Base-by-base conservation (phyloP, 1,284 basidiomycete species). In the Trichosporon asahii region DNA sequence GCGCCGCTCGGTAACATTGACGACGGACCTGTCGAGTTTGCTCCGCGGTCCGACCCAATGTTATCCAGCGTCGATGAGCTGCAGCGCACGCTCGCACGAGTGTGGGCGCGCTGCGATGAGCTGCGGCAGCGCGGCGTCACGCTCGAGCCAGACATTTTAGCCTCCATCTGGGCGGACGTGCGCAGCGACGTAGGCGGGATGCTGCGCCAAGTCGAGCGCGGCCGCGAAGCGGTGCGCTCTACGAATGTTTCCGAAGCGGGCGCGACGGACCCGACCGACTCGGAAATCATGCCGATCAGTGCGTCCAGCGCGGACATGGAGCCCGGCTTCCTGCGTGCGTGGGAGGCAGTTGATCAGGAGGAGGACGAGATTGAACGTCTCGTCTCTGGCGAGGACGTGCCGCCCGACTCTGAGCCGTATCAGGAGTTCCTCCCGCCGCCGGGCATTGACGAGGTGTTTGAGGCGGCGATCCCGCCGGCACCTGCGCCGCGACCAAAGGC, bases 391-490 rank as follows among this genome's bases (percentile, higher is more conserved):
- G 35, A 46, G 25, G 44, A 49, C 18, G 46, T 31, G 49, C 55
- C 21, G 27, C 66, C 27, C 4, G 33, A 66, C 37, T 7, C 29
- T 0, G 68, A 61, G 57, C 18, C 37, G 8, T 21, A 49, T 1
- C 64, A 40, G 2, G 73, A 74, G 31, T 9, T 40, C 6, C 72
- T 80, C 3, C 78, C 79, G 0, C 76, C 75, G 11, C 75, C 78
- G 1, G 80, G 79, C 4, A 70, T 70, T 9, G 80, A 81, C 64
- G 73, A 72, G 35, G 74, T 82, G 4, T 80, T 73, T 60, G 79
- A 80, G 63, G 73, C 72, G 6, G 68, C 65, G 23, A 46, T 63
- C 11, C 49, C 64, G 14, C 66, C 64, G 6, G 66, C 66, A 1
- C 12, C 60, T 9, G 31, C 31, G 18, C 14, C 29, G 0, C 63